Base-by-base conservation (phyloP, 2,329 filamentous ascomycete genomes). In the Nothophaeocryptopus gaeumannii region DNA sequence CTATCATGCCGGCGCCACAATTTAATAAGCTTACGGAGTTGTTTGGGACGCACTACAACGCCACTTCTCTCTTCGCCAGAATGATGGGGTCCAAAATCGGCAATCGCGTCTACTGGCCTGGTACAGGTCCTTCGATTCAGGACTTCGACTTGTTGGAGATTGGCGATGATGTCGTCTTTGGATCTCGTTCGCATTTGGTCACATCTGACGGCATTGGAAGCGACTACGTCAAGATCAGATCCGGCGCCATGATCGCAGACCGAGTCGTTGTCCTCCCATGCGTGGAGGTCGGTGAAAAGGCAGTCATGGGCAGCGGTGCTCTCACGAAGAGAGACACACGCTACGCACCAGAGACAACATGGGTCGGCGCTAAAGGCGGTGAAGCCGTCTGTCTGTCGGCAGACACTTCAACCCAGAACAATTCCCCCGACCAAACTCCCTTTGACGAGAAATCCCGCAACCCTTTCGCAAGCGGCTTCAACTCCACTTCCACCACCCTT, bases 91-190 rank as follows among this genome's bases (percentile, higher is more conserved):
- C 72, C 11, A 75, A 72, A 58, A 70, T 80, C 35, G 79, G 79
- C 16, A 70, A 72, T 59, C 71, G 75, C 4, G 74, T 81, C 0
- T 81, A 81, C 62, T 81, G 79, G 79, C 79, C 78, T 2, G 78
- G 78, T 8, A 79, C 76, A 12, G 78, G 78, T 0, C 79, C 78
- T 1, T 67, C 65, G 1, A 74, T 81, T 32, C 72, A 75, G 12
- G 77, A 81, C 54, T 81, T 80, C 54, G 75, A 80, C 53, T 66
- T 81, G 1, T 58, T 82, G 9, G 73, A 81, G 16, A 70, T 82
- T 52, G 79, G 79, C 8, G 74, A 81, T 48, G 75, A 82, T 61
- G 78, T 82, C n/a, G 78, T 82, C 8, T 82, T 82, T 54, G 79
- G 79, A 0, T 81, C 78, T 10, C 72, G 78, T 2, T 75, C 78